Conservation (phyloP, 2,329 filamentous ascomycete species). For the Berkeleyomyces basicola region DNA sequence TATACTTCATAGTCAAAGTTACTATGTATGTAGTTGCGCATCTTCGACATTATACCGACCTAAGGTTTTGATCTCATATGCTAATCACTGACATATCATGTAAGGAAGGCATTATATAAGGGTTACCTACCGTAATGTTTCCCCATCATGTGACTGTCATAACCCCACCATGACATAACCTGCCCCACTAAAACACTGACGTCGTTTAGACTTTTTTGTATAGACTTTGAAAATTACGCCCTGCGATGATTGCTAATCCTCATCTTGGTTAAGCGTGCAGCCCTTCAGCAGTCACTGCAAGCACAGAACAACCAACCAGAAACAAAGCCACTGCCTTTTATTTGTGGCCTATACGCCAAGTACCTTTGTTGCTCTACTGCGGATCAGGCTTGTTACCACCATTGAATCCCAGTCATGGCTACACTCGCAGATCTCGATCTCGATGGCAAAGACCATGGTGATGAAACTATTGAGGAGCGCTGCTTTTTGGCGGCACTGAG, state of each 20-base stretch:
- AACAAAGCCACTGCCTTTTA: background rate
- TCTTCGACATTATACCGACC: no score
- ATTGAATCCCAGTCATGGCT: background rate
- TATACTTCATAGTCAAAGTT: no score
- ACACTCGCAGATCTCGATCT: background rate
- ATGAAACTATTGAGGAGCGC: conserved; percentile 44
- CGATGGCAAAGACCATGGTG: conserved; percentile 1
- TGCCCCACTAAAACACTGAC: background rate
- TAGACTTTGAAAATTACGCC: background rate
- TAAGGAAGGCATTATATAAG: no score
- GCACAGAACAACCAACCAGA: background rate
- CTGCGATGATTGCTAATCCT: background rate
- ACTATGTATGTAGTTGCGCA: no score
- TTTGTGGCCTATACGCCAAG: no score
- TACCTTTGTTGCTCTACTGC: no score
- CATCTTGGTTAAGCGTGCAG: background rate
- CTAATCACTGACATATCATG: no score
- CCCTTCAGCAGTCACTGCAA: background rate
- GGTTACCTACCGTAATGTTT: background rate
- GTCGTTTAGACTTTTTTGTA: background rate
- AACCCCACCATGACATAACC: background rate
- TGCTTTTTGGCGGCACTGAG: conserved; percentile 44
- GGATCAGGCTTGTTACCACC: background rate
- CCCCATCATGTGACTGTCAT: background rate
- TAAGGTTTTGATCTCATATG: no score